phyloP scores from a whole-genome alignment of 345 rosid species.

The Arabidopsis thaliana region DNA sequence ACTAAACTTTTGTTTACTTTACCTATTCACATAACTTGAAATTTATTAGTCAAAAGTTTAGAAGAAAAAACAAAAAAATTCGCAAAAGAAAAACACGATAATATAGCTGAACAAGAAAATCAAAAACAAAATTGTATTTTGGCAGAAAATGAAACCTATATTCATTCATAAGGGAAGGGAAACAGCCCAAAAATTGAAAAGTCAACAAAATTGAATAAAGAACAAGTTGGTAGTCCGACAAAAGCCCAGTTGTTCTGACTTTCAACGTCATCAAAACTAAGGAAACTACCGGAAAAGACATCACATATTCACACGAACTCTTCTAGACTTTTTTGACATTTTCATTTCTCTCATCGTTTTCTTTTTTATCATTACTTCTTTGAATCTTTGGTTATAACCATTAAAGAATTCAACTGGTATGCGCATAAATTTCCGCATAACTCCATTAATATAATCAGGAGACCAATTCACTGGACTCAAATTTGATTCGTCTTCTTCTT shows the following conservation, averaged over 20 bases:
- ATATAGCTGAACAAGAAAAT: conserved; percentile 28
- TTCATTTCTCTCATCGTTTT: not conserved
- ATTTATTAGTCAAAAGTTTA: not conserved
- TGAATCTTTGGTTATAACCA: conserved; percentile 18
- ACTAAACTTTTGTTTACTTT: no score
- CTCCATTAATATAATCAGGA: conserved; percentile 14
- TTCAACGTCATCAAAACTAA: conserved; percentile 33
- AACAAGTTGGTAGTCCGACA: conserved; percentile 38
- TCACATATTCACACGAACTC: conserved; percentile 37
- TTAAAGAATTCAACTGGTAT: conserved; percentile 22
- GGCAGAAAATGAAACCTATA: not conserved
- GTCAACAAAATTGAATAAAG: conserved; percentile 38
- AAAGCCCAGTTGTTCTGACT: conserved; percentile 36
- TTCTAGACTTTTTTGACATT: conserved; percentile 32
- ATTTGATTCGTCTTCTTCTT: conserved; percentile 30
- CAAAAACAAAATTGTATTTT: not conserved
- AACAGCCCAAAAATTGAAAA: conserved; percentile 31
- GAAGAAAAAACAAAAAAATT: not conserved
- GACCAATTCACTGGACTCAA: conserved; percentile 15
- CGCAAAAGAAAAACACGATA: not conserved
- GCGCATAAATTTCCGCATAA: conserved; percentile 6
- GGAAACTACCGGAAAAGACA: conserved; percentile 19
- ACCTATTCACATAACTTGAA: no score
- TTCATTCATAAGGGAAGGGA: not conserved
- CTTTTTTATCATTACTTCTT: conserved; percentile 6